Evolutionary conservation across 2,329 filamentous ascomycete species (phyloP).

Genomic region (Ascocoryne sarcoides): DNA sequence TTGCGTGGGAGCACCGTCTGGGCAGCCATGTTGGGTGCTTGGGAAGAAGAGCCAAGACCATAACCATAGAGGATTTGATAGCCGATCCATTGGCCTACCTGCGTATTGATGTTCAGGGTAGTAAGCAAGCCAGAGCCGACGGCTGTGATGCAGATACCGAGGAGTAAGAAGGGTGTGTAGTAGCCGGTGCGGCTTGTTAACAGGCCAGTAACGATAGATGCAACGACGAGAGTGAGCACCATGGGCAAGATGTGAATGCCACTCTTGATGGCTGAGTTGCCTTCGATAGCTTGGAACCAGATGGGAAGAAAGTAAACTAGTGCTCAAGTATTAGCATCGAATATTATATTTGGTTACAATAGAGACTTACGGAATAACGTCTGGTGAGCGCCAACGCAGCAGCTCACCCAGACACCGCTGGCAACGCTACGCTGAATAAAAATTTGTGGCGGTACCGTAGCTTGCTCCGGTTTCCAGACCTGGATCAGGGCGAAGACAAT

Average conservation of each 20-base stretch:
- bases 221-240: constrained; percentile 25
- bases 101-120: constrained; percentile 28
- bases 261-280: constrained; percentile 32
- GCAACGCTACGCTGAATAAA: constrained; percentile 25
- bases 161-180: constrained; percentile 15
- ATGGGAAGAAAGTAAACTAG: constrained; percentile 37
- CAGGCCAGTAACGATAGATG: constrained; percentile 11
- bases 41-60: constrained; percentile 13
- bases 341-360: neutral
- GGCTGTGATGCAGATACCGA: constrained; percentile 17
- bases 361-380: constrained; percentile 6
- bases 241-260: constrained; percentile 33
- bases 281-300: constrained; percentile 38
- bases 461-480: constrained; percentile 8
- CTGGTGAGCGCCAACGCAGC: constrained; percentile 4
- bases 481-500: constrained; percentile 28
- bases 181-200: constrained; percentile 17
- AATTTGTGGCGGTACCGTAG: constrained; percentile 31
- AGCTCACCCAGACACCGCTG: constrained; percentile 16
- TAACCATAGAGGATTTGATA: constrained; percentile 20
- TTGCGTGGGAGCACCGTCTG: constrained; percentile 37
- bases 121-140: constrained; percentile 34
- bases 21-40: constrained; percentile 37
- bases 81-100: constrained; percentile 29
- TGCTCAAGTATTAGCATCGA: constrained; percentile 1